phyloP scores from a whole-genome alignment of 2,329 filamentous ascomycete genomes.

The Myriosclerotinia curreyana region DNA sequence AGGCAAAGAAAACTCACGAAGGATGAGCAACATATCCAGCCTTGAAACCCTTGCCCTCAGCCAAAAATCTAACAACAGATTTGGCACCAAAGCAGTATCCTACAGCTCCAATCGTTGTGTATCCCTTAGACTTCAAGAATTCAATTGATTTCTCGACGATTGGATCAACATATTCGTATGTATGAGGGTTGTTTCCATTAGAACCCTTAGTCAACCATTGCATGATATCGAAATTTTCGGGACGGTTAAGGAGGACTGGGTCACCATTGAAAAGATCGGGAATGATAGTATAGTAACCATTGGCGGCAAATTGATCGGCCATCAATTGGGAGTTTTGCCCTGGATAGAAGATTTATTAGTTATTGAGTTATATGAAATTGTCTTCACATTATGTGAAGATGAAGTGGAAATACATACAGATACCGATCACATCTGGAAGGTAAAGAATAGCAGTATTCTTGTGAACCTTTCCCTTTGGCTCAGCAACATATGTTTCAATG shows the following conservation, averaged over 20 bases:
- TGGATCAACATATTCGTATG: constrained; percentile 33
- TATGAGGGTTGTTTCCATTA: constrained; percentile 39
- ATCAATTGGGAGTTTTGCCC: constrained; percentile 60
- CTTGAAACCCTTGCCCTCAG: constrained; percentile 56
- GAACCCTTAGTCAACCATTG: constrained; percentile 46
- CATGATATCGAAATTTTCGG: constrained; percentile 46
- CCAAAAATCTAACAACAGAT: constrained; percentile 67
- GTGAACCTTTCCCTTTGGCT: constrained; percentile 34
- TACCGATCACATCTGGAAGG: constrained; percentile 38
- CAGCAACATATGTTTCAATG: constrained; percentile 39
- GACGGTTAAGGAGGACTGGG: constrained; percentile 51
- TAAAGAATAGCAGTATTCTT: constrained; percentile 38
- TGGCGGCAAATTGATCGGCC: constrained; percentile 71
- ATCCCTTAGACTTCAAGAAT: constrained; percentile 54
- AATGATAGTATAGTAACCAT: constrained; percentile 54
- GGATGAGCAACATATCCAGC: constrained; percentile 75
- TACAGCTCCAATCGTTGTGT: constrained; percentile 59
- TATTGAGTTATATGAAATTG: not conserved
- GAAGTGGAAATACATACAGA: constrained; percentile 26
- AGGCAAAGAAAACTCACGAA: constrained; percentile 41
- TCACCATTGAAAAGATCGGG: constrained; percentile 71
- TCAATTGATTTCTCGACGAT: constrained; percentile 53
- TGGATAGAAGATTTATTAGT: constrained; percentile 29
- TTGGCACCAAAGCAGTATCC: constrained; percentile 76
- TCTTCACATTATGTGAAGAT: not conserved